phyloP scores from a whole-genome alignment of 1,139 yeast species.

The Yueomyces sp. region DNA sequence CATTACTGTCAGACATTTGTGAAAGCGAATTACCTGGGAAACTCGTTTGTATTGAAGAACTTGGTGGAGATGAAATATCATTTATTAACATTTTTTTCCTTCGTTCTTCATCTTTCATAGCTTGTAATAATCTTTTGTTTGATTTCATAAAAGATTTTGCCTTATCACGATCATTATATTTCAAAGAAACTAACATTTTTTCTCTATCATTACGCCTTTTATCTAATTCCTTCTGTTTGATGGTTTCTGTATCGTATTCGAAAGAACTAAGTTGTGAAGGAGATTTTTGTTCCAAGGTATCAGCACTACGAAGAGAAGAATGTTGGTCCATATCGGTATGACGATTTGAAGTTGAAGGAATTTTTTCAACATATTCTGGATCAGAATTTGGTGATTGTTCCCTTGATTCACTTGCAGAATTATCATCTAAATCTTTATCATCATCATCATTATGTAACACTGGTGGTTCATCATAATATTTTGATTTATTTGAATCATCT shows the following conservation, averaged over 20 bases:
- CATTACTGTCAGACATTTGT: neutral
- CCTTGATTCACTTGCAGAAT: neutral
- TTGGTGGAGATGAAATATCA: conserved; percentile 3
- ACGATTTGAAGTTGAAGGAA: neutral
- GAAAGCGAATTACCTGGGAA: neutral
- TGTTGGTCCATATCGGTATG: neutral
- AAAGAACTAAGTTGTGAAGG: neutral
- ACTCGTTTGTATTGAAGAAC: neutral
- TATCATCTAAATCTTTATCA: neutral
- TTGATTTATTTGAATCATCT: neutral
- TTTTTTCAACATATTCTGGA: neutral
- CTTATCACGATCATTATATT: conserved; percentile 22
- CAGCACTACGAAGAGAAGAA: neutral
- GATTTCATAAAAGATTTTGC: conserved; percentile 23
- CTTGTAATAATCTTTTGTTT: conserved; percentile 19
- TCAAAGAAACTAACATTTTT: conserved; percentile 22
- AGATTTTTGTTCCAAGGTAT: conserved; percentile 1
- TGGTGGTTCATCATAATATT: neutral
- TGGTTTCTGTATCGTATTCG: conserved; percentile 1
- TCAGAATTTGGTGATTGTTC: neutral
- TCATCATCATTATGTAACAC: neutral
- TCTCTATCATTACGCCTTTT: conserved; percentile 21
- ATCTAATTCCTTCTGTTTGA: conserved; percentile 19
- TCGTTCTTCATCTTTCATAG: conserved; percentile 23
- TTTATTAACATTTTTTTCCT: conserved; percentile 19